Conservation (phyloP, 495 filamentous ascomycete species). For the Hypoxylon subgilvum region DNA sequence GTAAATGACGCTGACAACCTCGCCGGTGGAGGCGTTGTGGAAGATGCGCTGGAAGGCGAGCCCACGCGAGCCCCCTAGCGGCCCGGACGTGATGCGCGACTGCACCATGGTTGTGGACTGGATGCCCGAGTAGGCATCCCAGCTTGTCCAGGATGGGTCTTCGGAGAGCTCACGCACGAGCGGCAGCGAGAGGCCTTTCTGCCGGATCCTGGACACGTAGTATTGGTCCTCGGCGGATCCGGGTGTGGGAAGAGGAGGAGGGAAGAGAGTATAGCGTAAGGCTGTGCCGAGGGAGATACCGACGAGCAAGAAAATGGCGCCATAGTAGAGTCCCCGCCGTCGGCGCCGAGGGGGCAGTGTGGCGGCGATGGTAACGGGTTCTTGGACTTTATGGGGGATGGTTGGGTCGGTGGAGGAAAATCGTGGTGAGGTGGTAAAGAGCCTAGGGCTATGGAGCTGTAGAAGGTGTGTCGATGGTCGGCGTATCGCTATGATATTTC, state of each 20-base stretch:
- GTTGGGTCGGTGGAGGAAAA: slow-evolving; percentile 16
- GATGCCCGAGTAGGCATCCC: slow-evolving; percentile 62
- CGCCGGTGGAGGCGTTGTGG: slow-evolving; percentile 47
- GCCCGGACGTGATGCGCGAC: slow-evolving; percentile 52
- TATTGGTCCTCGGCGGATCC: slow-evolving; percentile 45
- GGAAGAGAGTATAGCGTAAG: slow-evolving; percentile 44
- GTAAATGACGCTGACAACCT: slow-evolving; percentile 61
- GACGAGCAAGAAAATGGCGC: slow-evolving; percentile 45
- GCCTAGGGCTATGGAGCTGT: slow-evolving; percentile 1
- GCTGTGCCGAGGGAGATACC: slow-evolving; percentile 45
- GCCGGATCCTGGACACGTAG: slow-evolving; percentile 37
- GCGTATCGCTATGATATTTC: background rate
- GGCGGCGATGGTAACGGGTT: slow-evolving; percentile 3
- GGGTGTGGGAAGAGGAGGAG: slow-evolving; percentile 41
- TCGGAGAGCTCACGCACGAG: slow-evolving; percentile 59
- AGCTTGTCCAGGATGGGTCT: slow-evolving; percentile 60
- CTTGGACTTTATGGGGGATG: slow-evolving; percentile 13
- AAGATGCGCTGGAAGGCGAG: slow-evolving; percentile 59
- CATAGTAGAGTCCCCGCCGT: slow-evolving; percentile 34
- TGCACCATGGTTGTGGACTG: slow-evolving; percentile 13
- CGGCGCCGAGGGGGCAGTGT: slow-evolving; percentile 1
- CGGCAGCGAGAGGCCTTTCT: slow-evolving; percentile 51
- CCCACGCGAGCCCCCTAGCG: slow-evolving; percentile 50
- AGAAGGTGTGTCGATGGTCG: background rate
- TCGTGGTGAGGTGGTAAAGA: slow-evolving; percentile 22